Conservation (phyloP, 306 rosid genomes). For the Argentina anserina region DNA sequence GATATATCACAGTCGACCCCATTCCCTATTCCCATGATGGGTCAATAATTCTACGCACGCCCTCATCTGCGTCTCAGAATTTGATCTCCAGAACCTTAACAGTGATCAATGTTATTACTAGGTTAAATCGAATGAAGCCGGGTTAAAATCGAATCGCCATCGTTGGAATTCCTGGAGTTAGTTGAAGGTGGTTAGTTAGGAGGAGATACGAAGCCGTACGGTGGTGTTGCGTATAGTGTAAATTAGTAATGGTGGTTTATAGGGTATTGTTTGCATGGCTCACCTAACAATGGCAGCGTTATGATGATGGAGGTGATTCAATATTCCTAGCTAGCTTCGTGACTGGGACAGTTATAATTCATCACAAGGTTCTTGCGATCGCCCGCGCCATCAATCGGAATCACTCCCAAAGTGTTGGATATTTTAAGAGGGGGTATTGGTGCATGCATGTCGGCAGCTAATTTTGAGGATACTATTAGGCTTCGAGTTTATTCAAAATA, state of each 20-base stretch:
- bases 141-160: not conserved
- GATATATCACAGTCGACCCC: not conserved
- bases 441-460: not conserved
- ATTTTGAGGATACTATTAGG: not conserved
- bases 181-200: slow-evolving; percentile 1
- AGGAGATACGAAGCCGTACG: not conserved
- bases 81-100: not conserved
- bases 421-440: not conserved
- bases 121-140: too few relatives aligned
- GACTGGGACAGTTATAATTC: not conserved
- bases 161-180: not conserved
- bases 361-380: not conserved
- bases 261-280: too few relatives aligned
- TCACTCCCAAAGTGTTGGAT: not conserved
- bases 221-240: too few relatives aligned
- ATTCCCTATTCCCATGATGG: not conserved
- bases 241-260: too few relatives aligned
- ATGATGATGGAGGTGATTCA: not conserved
- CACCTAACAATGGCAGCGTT: not conserved
- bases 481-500: too few relatives aligned
- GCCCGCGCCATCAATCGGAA: not conserved
- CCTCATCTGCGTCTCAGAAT: not conserved
- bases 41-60: not conserved
- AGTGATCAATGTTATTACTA: not conserved
- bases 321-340: not conserved